These are phyloP conservation scores for Fonsecaea pedrosoi DNA, from an alignment of 2,329 filamentous ascomycete genomes.

Conservation along the genomic window DNA sequence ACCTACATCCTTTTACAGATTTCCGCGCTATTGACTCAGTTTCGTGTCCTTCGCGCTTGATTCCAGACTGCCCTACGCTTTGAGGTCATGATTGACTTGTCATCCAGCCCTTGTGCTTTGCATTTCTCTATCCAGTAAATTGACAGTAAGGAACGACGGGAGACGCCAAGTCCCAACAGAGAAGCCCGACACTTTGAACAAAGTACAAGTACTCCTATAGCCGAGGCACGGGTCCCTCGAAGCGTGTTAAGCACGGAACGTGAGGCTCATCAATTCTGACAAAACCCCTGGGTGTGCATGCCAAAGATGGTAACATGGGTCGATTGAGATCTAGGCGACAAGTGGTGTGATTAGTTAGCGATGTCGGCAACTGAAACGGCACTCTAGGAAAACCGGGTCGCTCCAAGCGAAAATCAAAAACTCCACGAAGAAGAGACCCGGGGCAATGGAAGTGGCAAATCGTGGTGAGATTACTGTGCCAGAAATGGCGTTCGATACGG, in stretches of 20 bases:
- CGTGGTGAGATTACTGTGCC: not conserved
- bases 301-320: not conserved
- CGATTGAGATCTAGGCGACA: not conserved
- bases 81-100: no score
- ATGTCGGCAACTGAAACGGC: not conserved
- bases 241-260: not conserved
- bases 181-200: no score
- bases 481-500: not conserved
- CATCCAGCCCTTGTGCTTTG: no score
- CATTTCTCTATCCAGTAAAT: no score
- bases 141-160: no score
- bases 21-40: no score
- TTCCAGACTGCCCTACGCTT: no score
- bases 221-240: no score
- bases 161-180: no score
- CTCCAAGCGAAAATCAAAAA: not conserved
- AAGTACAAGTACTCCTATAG: no score
- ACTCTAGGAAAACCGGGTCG: not conserved
- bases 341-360: conserved; percentile 4
- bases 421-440: conserved; percentile 10
- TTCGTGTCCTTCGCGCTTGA: no score
- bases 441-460: conserved; percentile 23
- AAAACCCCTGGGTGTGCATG: not conserved
- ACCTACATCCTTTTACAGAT: no score
- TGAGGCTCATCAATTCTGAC: not conserved